phyloP scores from a whole-genome alignment of 345 rosid species.

The Psidium friedrichsthalianum region DNA sequence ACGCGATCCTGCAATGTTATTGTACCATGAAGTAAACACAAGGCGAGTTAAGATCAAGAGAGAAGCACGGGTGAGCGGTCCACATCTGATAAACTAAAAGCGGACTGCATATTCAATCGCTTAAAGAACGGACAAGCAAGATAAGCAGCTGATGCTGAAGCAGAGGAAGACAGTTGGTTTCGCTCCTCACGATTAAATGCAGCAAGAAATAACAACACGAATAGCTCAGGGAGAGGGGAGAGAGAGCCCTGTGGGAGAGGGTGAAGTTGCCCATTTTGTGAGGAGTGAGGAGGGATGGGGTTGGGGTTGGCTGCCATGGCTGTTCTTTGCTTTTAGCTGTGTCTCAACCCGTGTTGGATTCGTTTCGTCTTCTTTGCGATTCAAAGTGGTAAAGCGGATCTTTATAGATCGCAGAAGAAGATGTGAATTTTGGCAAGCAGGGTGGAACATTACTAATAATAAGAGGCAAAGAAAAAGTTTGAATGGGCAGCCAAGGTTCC shows the following conservation, averaged over 20 bases:
- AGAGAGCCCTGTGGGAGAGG: constrained; percentile 15
- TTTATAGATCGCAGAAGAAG: background rate
- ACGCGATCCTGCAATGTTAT: constrained; percentile 6
- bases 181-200: background rate
- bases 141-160: background rate
- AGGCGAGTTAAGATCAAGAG: background rate
- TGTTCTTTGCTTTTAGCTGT: background rate
- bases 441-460: background rate
- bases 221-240: background rate
- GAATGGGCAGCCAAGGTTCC: background rate
- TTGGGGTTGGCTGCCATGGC: background rate
- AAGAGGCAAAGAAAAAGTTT: background rate
- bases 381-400: background rate
- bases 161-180: background rate
- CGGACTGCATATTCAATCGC: background rate
- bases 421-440: background rate
- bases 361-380: background rate
- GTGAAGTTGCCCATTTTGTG: constrained; percentile 13
- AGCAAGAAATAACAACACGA: background rate
- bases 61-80: background rate
- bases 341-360: background rate
- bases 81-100: background rate
- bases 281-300: constrained; percentile 12
- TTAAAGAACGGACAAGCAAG: background rate
- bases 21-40: background rate